Evolutionary conservation across 1,139 yeast genomes (phyloP).

Genomic region (Blastobotrys buckinghamii): DNA sequence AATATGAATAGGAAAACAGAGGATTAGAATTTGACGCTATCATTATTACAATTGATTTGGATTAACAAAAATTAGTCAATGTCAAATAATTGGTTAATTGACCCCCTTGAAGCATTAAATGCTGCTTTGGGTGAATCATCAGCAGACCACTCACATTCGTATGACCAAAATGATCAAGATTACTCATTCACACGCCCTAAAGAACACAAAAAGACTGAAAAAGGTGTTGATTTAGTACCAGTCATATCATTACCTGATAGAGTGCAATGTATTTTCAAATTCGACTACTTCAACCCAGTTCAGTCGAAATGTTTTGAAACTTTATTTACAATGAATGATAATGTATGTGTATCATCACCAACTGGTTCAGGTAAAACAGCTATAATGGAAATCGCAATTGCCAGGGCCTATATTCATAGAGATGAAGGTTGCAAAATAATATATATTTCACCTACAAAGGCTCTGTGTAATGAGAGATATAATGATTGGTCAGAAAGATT

Average conservation of each 20-base stretch:
- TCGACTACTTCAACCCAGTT: constrained; percentile 7
- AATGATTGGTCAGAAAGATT: constrained; percentile 5
- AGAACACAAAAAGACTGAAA: neutral
- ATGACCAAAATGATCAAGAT: neutral
- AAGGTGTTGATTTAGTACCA: constrained; percentile 5
- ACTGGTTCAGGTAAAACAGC: constrained; percentile 6
- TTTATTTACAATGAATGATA: constrained; percentile 1
- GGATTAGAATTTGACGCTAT: too few relatives aligned
- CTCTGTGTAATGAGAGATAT: constrained; percentile 1
- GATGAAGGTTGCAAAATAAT: neutral
- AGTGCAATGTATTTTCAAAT: neutral
- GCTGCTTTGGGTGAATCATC: neutral
- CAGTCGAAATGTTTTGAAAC: constrained; percentile 7
- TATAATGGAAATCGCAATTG: constrained; percentile 4
- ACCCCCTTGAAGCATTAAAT: neutral
- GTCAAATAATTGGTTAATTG: neutral
- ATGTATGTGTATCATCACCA: constrained; percentile 3
- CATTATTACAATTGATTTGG: too few relatives aligned
- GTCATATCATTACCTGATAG: neutral
- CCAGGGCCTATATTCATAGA: neutral
- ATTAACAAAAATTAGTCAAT: neutral
- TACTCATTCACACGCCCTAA: neutral
- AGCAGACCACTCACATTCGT: neutral
- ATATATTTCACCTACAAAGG: constrained; percentile 2
- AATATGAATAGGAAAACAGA: too few relatives aligned